Evolutionary conservation across 2,329 filamentous ascomycete genomes (phyloP).

Genomic region (Pezicula radicicola): DNA sequence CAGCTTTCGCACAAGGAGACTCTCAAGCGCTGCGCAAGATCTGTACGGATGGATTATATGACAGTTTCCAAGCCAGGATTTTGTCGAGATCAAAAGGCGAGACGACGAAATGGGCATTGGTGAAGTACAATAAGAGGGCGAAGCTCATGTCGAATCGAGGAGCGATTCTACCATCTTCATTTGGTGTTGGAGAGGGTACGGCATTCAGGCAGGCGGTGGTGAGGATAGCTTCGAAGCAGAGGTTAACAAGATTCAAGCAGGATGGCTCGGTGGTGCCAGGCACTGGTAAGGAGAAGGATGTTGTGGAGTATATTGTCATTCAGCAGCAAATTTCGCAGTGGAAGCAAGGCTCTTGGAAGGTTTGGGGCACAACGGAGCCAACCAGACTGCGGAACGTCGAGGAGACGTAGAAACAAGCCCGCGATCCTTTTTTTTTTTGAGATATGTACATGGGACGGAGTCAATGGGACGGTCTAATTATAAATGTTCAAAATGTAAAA

Average conservation of each 20-base stretch:
- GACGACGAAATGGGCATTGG: slow-evolving; percentile 50
- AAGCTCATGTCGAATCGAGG: slow-evolving; percentile 49
- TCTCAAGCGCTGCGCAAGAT: slow-evolving; percentile 44
- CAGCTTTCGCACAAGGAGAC: slow-evolving; percentile 58
- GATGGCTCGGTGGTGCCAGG: slow-evolving; percentile 41
- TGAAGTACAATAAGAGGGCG: slow-evolving; percentile 41
- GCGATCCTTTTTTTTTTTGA: background rate
- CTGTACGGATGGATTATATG: slow-evolving; percentile 50
- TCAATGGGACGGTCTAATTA: background rate
- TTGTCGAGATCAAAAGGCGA: slow-evolving; percentile 45
- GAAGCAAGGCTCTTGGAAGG: slow-evolving; percentile 51
- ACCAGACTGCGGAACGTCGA: slow-evolving; percentile 38
- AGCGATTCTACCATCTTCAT: slow-evolving; percentile 35
- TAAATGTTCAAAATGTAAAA: background rate
- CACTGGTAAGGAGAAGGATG: slow-evolving; percentile 47
- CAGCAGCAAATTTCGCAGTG: slow-evolving; percentile 43
- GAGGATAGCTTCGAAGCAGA: slow-evolving; percentile 54
- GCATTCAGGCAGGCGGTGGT: slow-evolving; percentile 59
- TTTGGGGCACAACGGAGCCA: slow-evolving; percentile 62
- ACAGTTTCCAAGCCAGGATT: slow-evolving; percentile 51
- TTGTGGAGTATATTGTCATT: slow-evolving; percentile 64
- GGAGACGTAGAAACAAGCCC: slow-evolving; percentile 9
- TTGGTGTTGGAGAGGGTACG: slow-evolving; percentile 30
- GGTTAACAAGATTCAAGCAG: slow-evolving; percentile 36
- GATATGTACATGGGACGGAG: slow-evolving; percentile 3